phyloP scores from a whole-genome alignment of 345 rosid genomes.

The Syzygium aqueum region DNA sequence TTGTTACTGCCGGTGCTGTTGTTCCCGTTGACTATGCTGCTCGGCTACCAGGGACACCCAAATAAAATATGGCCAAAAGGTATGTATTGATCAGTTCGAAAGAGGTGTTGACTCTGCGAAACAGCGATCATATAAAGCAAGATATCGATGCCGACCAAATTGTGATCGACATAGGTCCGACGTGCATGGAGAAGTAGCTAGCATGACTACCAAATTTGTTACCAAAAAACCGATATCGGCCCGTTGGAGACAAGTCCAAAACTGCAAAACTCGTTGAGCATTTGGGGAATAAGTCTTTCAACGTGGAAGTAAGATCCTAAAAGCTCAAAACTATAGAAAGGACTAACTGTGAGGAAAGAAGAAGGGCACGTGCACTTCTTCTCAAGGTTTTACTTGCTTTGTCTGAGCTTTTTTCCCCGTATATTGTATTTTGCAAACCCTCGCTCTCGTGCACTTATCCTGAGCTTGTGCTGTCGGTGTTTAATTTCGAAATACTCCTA shows the following conservation, averaged over 20 bases:
- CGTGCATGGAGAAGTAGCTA: rapidly evolving
- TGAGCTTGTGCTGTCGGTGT: neutral
- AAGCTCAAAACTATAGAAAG: neutral
- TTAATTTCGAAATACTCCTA: neutral
- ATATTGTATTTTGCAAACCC: neutral
- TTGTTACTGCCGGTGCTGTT: neutral
- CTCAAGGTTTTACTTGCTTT: neutral
- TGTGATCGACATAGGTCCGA: neutral
- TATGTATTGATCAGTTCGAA: neutral
- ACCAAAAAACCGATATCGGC: neutral
- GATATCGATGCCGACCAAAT: neutral
- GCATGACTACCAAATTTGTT: neutral
- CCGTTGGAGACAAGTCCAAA: neutral
- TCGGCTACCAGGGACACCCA: neutral
- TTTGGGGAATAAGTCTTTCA: neutral
- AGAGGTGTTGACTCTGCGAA: neutral
- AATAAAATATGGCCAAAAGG: too few relatives aligned
- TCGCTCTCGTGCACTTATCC: neutral
- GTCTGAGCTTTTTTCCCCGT: neutral
- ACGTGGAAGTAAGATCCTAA: neutral
- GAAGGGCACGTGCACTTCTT: neutral
- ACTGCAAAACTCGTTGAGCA: neutral
- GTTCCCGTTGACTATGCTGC: neutral
- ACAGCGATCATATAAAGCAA: neutral
- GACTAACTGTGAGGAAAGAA: neutral